Conservation (phyloP, 2,329 filamentous ascomycete species). For the Magnaporthiopsis incrustans region DNA sequence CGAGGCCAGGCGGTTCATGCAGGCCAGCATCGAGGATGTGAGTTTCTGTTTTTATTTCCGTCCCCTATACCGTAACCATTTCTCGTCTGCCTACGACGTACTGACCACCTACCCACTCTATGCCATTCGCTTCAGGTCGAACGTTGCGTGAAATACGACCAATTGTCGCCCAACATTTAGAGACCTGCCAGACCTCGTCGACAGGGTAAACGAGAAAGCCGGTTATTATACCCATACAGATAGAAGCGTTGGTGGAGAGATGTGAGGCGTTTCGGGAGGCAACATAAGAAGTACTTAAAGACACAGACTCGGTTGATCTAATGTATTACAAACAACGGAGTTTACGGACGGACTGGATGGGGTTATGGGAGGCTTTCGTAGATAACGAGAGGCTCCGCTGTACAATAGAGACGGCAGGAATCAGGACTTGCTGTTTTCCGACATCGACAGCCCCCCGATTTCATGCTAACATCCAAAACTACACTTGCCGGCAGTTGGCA, state of each 20-base stretch:
- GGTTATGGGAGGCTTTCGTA: no score
- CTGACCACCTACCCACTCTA: background rate
- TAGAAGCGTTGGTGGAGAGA: background rate
- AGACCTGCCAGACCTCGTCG: background rate
- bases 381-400: no score
- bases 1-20: constrained; percentile 80
- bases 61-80: background rate
- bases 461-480: background rate
- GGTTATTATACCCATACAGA: background rate
- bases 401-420: no score
- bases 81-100: background rate
- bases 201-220: background rate
- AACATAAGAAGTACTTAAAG: background rate
- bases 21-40: constrained; percentile 83
- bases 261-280: background rate
- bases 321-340: background rate
- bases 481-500: no score
- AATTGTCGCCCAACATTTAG: constrained; percentile 66
- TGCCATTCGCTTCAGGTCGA: constrained; percentile 51
- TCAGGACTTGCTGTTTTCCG: no score
- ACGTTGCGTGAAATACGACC: constrained; percentile 82
- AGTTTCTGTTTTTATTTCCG: constrained; percentile 25
- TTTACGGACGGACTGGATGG: no score
- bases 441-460: background rate
- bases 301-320: background rate